phyloP scores from a whole-genome alignment of 495 filamentous ascomycete species.

The Tetracladium marchalianum region DNA sequence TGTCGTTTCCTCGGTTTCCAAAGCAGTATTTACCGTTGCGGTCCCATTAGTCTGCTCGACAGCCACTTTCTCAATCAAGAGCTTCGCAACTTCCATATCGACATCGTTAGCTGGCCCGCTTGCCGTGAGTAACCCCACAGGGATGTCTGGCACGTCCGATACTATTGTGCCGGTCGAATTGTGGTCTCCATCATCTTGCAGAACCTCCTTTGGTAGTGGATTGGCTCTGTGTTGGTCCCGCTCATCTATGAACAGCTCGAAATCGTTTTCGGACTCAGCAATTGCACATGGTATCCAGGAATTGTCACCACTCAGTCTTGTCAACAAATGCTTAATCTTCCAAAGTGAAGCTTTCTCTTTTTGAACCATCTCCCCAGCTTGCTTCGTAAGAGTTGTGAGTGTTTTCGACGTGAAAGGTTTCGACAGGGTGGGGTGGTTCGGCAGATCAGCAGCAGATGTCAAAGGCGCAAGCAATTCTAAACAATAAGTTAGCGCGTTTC shows the following conservation, averaged over 20 bases:
- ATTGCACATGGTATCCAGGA: conserved; percentile 66
- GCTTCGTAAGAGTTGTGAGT: conserved; percentile 65
- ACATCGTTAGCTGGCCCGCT: neutral
- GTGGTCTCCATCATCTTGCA: conserved; percentile 15
- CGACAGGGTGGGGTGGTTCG: conserved; percentile 73
- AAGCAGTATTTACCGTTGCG: neutral
- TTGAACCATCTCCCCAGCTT: conserved; percentile 59
- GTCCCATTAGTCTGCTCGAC: neutral
- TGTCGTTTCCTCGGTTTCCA: neutral
- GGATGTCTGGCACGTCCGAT: conserved; percentile 10
- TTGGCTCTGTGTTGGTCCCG: conserved; percentile 4
- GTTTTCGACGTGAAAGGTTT: conserved; percentile 72
- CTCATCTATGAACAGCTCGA: conserved; percentile 33
- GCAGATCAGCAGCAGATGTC: conserved; percentile 76
- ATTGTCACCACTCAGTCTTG: conserved; percentile 68
- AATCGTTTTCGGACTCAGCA: conserved; percentile 46
- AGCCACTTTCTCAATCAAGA: neutral
- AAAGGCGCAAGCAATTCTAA: conserved; percentile 79
- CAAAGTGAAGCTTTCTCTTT: conserved; percentile 67
- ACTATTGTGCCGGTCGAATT: conserved; percentile 14
- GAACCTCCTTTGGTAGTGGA: conserved; percentile 1
- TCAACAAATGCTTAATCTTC: conserved; percentile 68
- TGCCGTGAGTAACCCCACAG: neutral
- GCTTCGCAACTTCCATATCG: neutral
- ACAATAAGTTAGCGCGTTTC: conserved; percentile 9